Evolutionary conservation across 2,329 filamentous ascomycete genomes (phyloP), one percentile per base, ranked within the genome.

Genomic region (Ceratocystis lukuohia): DNA sequence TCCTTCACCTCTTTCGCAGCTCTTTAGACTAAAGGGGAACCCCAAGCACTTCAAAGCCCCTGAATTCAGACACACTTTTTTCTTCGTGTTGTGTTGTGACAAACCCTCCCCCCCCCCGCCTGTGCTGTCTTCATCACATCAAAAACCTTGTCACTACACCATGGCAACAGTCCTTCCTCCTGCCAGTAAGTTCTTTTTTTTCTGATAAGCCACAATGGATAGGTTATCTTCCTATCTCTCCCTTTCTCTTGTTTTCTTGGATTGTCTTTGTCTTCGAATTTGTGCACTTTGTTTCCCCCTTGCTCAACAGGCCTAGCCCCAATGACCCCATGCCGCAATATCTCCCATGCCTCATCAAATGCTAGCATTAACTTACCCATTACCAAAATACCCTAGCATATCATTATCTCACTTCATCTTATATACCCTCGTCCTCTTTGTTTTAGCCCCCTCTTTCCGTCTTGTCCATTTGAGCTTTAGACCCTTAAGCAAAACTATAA

Each of bases 121-220:
- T 37, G 33, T 10, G 33, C 33, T 10, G 25, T 53, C 48, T 53
- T 30, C 17, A 59, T 33, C 46, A 53, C 48, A 53, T 28, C 48
- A 53, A 20, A 33, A 33, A 59, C 53, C 53, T 59, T 33, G 53
- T 59, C 53, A 17, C 28, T 59, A 20, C 61, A 69, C 66, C 63
- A 69, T 69, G 65, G 67, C 66, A 45, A 65, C 70, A 37, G 62
- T 20, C 44, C 45, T 66, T 44, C 65, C 65, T 12, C 44, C 62
- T 37, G 53, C 59, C n/a, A 56, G 62, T 68, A 48, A 65, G 63
- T 56, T 41, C 10, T 41, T 41, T 3, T 37, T 41, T 41, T 41
- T 41, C 37, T 30, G 28, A 33, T 20, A 59, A 17, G 28, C 28
- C 17, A 22, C 8, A 22, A 15, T 20, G 20, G 15, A 30, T 5